Conservation (phyloP, 192 early-diverging fungal species). For the Podila minutissima region DNA sequence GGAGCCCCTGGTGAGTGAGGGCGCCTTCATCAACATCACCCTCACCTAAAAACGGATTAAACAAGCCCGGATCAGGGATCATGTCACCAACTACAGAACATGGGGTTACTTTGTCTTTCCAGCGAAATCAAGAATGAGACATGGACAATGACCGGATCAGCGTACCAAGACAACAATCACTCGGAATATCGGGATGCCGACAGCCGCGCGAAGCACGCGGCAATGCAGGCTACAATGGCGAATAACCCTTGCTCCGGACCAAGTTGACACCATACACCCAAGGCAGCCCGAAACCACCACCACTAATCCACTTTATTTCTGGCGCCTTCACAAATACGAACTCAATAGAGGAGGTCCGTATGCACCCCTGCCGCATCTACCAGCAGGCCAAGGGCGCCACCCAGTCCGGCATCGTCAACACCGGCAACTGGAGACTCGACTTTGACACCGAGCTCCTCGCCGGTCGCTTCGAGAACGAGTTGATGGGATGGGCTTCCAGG, state of each 20-base stretch:
- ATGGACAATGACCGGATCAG: too few relatives aligned
- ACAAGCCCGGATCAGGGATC: neutral
- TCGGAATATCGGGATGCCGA: too few relatives aligned
- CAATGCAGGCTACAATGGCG: too few relatives aligned
- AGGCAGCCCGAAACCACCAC: too few relatives aligned
- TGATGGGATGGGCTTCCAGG: conserved; percentile 95
- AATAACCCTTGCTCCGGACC: too few relatives aligned
- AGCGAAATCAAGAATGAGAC: too few relatives aligned
- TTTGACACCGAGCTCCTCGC: conserved; percentile 84
- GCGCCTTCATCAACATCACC: neutral
- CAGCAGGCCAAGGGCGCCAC: conserved; percentile 84
- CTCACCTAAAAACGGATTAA: neutral
- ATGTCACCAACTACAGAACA: neutral
- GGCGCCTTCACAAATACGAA: neutral
- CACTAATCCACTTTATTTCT: too few relatives aligned
- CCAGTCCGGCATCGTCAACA: conserved; percentile 83
- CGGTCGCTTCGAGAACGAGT: conserved; percentile 90
- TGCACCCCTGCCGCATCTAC: conserved; percentile 88
- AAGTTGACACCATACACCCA: too few relatives aligned
- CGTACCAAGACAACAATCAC: too few relatives aligned
- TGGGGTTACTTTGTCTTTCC: too few relatives aligned
- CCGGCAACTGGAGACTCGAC: conserved; percentile 88
- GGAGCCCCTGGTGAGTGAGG: conserved; percentile 50
- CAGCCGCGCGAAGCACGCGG: too few relatives aligned
- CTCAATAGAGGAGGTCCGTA: conserved; percentile 62